These are phyloP conservation scores for Talinum fruticosum DNA, from an alignment of 148 eudicot genomes.

Conservation along the genomic window DNA sequence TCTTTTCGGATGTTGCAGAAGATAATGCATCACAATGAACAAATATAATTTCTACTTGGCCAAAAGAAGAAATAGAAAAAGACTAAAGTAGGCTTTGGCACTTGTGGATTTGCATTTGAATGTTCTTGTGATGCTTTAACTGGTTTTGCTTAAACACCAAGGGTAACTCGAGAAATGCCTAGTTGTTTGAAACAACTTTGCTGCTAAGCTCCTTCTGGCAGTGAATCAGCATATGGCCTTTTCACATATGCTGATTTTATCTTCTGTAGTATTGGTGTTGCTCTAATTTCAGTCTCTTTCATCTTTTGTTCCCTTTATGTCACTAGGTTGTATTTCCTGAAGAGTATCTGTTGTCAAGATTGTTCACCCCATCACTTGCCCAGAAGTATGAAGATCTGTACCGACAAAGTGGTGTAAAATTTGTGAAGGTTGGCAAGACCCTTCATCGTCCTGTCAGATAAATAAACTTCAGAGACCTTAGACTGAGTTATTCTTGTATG, in stretches of 20 bases:
- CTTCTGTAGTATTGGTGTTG: slow-evolving; percentile 8
- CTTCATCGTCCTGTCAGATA: neutral
- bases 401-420: slow-evolving; percentile 75
- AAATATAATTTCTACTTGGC: neutral
- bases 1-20: neutral
- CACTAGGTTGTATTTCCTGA: slow-evolving; percentile 82
- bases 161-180: neutral
- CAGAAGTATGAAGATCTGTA: slow-evolving; percentile 75
- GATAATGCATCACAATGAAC: neutral
- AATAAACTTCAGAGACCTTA: neutral
- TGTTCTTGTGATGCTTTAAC: neutral
- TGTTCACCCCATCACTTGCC: slow-evolving; percentile 89
- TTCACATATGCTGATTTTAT: neutral
- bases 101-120: neutral
- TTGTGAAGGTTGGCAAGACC: slow-evolving; percentile 55
- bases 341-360: slow-evolving; percentile 66
- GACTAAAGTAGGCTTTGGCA: neutral
- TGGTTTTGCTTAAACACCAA: neutral
- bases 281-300: slow-evolving; percentile 13
- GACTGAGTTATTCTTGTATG: neutral
- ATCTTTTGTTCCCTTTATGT: slow-evolving; percentile 19
- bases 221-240: neutral
- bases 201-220: neutral
- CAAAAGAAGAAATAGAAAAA: neutral
- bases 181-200: neutral